Evolutionary conservation across 768 basidiomycete genomes (phyloP), one percentile per base, ranked within the genome.

Genomic region (Artomyces pyxidatus): DNA sequence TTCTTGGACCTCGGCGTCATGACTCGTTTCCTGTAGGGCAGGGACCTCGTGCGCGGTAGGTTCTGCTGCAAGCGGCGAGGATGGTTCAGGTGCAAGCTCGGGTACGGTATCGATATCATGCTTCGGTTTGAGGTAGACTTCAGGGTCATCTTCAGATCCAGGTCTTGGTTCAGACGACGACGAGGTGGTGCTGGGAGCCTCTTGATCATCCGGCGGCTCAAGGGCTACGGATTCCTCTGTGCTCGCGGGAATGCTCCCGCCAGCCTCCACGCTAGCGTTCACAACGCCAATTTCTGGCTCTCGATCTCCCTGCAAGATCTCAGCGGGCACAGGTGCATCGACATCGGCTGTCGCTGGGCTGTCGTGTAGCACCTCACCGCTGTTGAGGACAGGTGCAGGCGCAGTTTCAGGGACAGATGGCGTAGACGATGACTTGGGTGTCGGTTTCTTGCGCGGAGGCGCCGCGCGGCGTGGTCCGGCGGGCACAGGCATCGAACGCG

Each of bases 391-490:
- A n/a, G 32, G 32, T 7, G 32, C 32, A 12, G 32, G 32, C n/a
- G 28, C 51, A 21, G 47, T 42, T 29, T 48, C 54, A 12, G 28
- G 47, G 1, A 29, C 25, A 23, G 22, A 21, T 5, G 39, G 10
- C 8, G 47, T 37, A 7, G 40, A 38, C 0, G 52, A 37, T 10
- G 44, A 17, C 37, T 52, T 51, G 37, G 49, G 38, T 10, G 49
- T 6, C 19, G 42, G 25, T 38, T 64, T 58, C 37, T 52, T 59
- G 27, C 67, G 61, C 8, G 69, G 69, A 16, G 65, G 66, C 5
- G 63, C 62, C 3, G 68, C 62, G 16, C 70, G 65, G 21, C 67
- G 62, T 17, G 70, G 68, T 10, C 61, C 62, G 7, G 69, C 65
- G 3, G 68, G 63, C 10, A 68, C 55, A 19, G 68, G 65, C 53